Base-by-base conservation (phyloP, 495 filamentous ascomycete genomes). In the Xylaria venustula region DNA sequence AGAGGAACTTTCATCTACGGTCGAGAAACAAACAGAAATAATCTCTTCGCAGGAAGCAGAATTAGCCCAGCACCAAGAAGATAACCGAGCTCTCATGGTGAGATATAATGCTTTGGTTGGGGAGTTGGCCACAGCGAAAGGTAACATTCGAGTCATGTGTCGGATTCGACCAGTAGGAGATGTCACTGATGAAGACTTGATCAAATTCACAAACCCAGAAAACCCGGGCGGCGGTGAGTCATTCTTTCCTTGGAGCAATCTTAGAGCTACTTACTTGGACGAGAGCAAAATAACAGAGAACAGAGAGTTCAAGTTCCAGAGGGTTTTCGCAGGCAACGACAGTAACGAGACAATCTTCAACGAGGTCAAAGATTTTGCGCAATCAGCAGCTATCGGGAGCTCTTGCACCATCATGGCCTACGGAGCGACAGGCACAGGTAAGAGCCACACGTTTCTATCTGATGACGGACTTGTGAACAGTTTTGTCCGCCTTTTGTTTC, bases 111-210 rank as follows among this genome's bases (percentile, higher is more conserved):
- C 6, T 7, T 83, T 97, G 7, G 92, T 96, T 77, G 93, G 96
- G 68, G 91, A 93, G 66, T 88, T 97, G 30, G 91, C 96, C 67
- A 91, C 94, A 60, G 80, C 96, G 26, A 97, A 96, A 73, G 94
- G 94, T 45, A 98, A 97, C 64, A 98, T 98, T 63, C 88, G 94
- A 7, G 95, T 98, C 25, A 96, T 98, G 79, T 97, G 91, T 68
- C 86, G 94, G 62, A 92, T 97, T 22, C 76, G 88, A 0, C 78
- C 92, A 7, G 30, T 11, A 5, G 67, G 67, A 36, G 68, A 82
- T 40, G 77, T 83, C 17, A 42, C 62, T 0, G 5, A 40, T 4
- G 65, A 66, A 7, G 63, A 66, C 0, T 46, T 70, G 23, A 49
- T 54, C 0, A 28, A 68, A 20, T 62, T 70, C 19, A 58, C 61